A percentile compares a stretch with the other conserved stretches of the same genome.
Conservation (phyloP, 805 yeast species). For the Blastobotrys mokoenaii region DNA sequence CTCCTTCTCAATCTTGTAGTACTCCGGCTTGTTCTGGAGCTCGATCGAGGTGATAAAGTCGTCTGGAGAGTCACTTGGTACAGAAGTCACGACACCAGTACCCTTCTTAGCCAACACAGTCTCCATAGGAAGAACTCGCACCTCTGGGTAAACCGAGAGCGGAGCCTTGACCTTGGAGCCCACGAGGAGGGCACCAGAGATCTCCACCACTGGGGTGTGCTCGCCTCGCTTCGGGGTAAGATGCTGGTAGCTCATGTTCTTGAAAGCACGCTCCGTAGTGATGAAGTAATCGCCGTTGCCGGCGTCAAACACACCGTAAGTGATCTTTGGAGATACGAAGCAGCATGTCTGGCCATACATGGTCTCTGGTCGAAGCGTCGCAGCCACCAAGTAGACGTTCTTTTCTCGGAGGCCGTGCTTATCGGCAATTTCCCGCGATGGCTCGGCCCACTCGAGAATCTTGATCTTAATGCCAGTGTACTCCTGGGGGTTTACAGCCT, state of each 20-base stretch:
- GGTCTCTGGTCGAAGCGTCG: slow-evolving; percentile 97
- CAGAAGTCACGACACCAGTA: slow-evolving; percentile 98
- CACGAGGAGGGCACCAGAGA: slow-evolving; percentile 66
- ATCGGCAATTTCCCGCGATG: slow-evolving; percentile 40
- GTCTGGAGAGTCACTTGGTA: slow-evolving; percentile 98
- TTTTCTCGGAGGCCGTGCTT: slow-evolving; percentile 42
- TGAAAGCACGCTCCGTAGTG: slow-evolving; percentile 91
- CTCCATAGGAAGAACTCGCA: slow-evolving; percentile 94
- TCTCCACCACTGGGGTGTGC: slow-evolving; percentile 47
- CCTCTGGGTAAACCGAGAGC: slow-evolving; percentile 54
- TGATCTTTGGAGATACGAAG: slow-evolving; percentile 91
- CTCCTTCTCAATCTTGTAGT: slow-evolving; percentile 70
- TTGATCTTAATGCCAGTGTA: slow-evolving; percentile 87
- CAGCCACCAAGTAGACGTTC: slow-evolving; percentile 81
- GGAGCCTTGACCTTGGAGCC: slow-evolving; percentile 90
- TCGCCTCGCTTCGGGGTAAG: slow-evolving; percentile 83
- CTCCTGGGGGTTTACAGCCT: slow-evolving; percentile 95
- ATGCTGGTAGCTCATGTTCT: slow-evolving; percentile 94
- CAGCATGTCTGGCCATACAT: slow-evolving; percentile 99
- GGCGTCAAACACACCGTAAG: slow-evolving; percentile 84
- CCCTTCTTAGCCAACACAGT: slow-evolving; percentile 92
- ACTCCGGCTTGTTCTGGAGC: slow-evolving; percentile 81
- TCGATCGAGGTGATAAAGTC: slow-evolving; percentile 85
- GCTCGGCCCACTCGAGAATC: slow-evolving; percentile 51
- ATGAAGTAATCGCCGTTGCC: slow-evolving; percentile 66